Conservation (phyloP, 169 alveolate genomes). For the Eimeria sp. region DNA sequence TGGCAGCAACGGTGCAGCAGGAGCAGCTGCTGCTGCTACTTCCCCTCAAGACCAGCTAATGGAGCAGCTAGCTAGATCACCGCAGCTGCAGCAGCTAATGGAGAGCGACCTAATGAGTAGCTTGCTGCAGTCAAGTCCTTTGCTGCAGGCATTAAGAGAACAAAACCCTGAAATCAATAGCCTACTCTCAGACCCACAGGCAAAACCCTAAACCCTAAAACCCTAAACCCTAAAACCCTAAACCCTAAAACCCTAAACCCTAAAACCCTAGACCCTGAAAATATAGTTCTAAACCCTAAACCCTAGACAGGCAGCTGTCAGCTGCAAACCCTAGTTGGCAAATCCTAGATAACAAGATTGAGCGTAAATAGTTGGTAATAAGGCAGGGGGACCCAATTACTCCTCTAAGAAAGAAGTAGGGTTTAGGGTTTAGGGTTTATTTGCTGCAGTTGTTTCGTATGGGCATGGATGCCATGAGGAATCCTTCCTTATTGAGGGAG, state of each 20-base stretch:
- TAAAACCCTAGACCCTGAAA: neutral
- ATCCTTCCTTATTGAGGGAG: slow-evolving; percentile 87
- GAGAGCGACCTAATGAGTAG: slow-evolving; percentile 86
- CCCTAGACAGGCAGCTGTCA: no score
- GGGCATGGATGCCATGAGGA: slow-evolving; percentile 84
- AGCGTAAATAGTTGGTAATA: neutral
- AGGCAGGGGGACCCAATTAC: neutral
- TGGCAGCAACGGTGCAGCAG: neutral
- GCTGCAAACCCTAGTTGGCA: no score
- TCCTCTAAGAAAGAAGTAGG: neutral
- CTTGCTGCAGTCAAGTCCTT: slow-evolving; percentile 87
- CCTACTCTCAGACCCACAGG: slow-evolving; percentile 87
- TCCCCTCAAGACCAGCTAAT: neutral
- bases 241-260: neutral
- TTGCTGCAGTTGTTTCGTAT: slow-evolving; percentile 84
- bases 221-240: slow-evolving; percentile 12
- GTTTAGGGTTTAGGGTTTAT: slow-evolving; percentile 12
- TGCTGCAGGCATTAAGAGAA: slow-evolving; percentile 85
- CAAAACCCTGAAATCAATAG: slow-evolving; percentile 88
- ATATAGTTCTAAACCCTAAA: neutral
- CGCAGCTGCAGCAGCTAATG: slow-evolving; percentile 83
- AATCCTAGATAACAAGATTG: no score
- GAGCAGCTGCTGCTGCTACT: no score
- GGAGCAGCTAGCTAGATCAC: slow-evolving; percentile 77
- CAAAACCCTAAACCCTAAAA: neutral